Percentiles rank a stretch among this genome's conserved stretches.
phyloP scores from a whole-genome alignment of 495 filamentous ascomycete species.

The Sordaria brevicollis region DNA sequence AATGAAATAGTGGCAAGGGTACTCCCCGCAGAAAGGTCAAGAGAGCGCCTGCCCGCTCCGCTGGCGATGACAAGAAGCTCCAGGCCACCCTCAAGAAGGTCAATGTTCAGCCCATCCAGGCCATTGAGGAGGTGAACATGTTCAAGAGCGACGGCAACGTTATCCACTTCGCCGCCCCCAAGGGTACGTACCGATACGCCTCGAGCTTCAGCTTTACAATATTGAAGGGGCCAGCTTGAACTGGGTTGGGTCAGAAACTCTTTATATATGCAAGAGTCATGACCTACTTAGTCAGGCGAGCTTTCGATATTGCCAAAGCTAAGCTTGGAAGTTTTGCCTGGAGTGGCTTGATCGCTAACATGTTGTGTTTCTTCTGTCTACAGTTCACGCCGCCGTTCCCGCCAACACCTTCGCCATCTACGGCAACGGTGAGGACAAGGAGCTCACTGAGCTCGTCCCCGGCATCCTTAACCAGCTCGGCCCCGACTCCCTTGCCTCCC shows the following conservation, averaged over 20 bases:
- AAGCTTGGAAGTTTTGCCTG: not conserved
- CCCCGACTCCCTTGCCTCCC: constrained; percentile 92
- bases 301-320: not conserved
- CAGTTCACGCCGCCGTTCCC: constrained; percentile 93
- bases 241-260: not conserved
- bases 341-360: not conserved
- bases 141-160: constrained; percentile 99
- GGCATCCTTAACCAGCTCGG: constrained; percentile 99
- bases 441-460: constrained; percentile 97
- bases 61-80: constrained; percentile 98
- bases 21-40: constrained; percentile 96
- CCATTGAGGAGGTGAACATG: constrained; percentile 99
- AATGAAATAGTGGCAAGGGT: constrained; percentile 73
- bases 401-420: constrained; percentile 99
- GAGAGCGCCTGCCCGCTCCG: constrained; percentile 85
- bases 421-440: constrained; percentile 97
- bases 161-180: constrained; percentile 95
- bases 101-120: constrained; percentile 94
- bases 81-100: constrained; percentile 91
- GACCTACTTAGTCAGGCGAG: not conserved
- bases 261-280: not conserved
- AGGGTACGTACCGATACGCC: constrained; percentile 51
- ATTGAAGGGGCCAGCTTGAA: not conserved
- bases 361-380: not conserved
- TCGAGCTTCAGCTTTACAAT: not conserved